Conservation (phyloP, 2,329 filamentous ascomycete species). For the Colletotrichum kahawae region DNA sequence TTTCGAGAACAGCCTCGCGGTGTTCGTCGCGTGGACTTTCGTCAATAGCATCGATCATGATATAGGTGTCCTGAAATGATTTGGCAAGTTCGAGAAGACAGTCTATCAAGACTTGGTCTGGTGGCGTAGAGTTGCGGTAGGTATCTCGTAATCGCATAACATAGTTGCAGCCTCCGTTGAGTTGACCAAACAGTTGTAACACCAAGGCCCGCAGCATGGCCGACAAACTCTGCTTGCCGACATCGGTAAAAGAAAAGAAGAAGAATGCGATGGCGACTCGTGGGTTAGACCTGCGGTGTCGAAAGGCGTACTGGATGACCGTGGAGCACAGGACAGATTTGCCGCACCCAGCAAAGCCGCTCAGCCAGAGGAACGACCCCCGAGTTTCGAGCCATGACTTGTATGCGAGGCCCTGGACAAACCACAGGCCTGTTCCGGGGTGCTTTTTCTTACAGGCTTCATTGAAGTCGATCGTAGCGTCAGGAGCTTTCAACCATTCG, state of each 20-base stretch:
- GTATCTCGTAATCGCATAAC: neutral
- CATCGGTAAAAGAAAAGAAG: conserved; percentile 44
- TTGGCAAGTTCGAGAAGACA: conserved; percentile 27
- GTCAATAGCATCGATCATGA: conserved; percentile 42
- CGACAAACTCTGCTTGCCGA: conserved; percentile 32
- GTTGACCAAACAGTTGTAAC: conserved; percentile 34
- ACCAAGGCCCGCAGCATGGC: conserved; percentile 37
- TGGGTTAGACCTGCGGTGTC: conserved; percentile 24
- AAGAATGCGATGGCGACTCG: conserved; percentile 38
- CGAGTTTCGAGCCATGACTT: conserved; percentile 29
- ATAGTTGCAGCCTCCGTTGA: neutral
- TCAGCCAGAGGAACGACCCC: conserved; percentile 42
- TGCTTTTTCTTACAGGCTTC: conserved; percentile 34
- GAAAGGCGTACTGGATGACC: conserved; percentile 33
- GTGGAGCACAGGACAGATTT: conserved; percentile 44
- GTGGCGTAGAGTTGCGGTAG: neutral
- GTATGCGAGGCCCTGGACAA: conserved; percentile 28
- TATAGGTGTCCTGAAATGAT: conserved; percentile 34
- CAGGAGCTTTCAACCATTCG: conserved; percentile 40
- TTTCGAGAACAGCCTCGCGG: conserved; percentile 18
- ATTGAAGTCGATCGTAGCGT: conserved; percentile 38
- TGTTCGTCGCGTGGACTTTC: conserved; percentile 32
- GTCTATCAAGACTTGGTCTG: neutral
- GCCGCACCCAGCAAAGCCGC: conserved; percentile 43
- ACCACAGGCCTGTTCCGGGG: conserved; percentile 38